phyloP scores from a whole-genome alignment of 352 stramenopile species.

The Globisporangium rhizosaccharum region DNA sequence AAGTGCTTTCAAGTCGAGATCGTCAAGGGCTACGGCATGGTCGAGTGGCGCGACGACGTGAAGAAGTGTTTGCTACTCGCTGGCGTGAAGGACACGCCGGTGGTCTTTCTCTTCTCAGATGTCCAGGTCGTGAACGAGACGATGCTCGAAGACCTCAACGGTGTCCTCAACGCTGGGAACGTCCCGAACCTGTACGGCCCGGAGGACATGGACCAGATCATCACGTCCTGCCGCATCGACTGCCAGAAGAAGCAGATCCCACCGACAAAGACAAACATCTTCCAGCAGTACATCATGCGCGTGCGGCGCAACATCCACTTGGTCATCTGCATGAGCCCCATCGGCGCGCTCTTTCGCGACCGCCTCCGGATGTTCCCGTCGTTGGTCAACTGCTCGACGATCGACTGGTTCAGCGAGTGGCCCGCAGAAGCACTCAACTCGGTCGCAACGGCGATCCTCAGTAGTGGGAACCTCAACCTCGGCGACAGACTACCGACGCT shows the following conservation, averaged over 20 bases:
- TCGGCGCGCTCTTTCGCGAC: conserved; percentile 76
- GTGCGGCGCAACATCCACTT: conserved; percentile 91
- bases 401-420: conserved; percentile 89
- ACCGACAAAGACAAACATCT: conserved; percentile 94
- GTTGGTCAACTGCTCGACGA: conserved; percentile 83
- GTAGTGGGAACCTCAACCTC: conserved; percentile 65
- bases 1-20: conserved; percentile 95
- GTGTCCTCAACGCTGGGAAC: conserved; percentile 93
- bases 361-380: conserved; percentile 86
- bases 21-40: conserved; percentile 90
- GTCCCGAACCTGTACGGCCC: conserved; percentile 91
- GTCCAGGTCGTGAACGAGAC: conserved; percentile 94
- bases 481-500: conserved; percentile 43
- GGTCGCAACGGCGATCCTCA: conserved; percentile 82
- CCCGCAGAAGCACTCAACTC: conserved; percentile 80
- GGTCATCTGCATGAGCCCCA: conserved; percentile 86
- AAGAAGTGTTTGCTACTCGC: conserved; percentile 89
- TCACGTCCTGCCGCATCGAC: conserved; percentile 87
- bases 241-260: conserved; percentile 88
- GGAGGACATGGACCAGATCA: conserved; percentile 91
- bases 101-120: conserved; percentile 94
- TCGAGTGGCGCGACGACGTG: conserved; percentile 92
- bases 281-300: conserved; percentile 90
- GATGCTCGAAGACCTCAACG: conserved; percentile 95
- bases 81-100: conserved; percentile 87